Evolutionary conservation across 2,329 filamentous ascomycete species (phyloP), one percentile per base, ranked within the genome.

Genomic region (Monosporascus sp.): DNA sequence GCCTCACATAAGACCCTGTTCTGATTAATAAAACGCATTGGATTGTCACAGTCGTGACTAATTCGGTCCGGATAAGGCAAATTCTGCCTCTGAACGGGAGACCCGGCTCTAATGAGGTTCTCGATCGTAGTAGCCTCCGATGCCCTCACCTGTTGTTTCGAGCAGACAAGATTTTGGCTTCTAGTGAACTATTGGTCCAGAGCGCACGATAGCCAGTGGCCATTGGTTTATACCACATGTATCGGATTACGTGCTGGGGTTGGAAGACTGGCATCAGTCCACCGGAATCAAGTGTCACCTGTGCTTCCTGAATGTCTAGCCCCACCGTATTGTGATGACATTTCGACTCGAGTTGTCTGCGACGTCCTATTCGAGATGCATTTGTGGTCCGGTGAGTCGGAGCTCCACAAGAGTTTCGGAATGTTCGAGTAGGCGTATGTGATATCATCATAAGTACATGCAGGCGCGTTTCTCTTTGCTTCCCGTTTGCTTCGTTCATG

Each of bases 181-280:
- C 16, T 20, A 4, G 40, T 43, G 17, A 43, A 20, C 19, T 19
- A 43, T 43, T 19, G 40, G 40, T 43, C n/a, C 19, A 24, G 19
- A 24, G 17, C 20, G 40, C 5, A 16, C 19, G 8, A 20, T 14
- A 14, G 16, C 19, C 40, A 43, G 5, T 58, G 55, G 58, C 65
- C 65, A 66, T 52, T 66, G 62, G 55, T 50, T 58, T 54, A 40
- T 52, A 52, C 62, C 63, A 66, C 65, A 66, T 67, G 65, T 55
- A 59, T 50, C 55, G 55, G 52, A 58, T 55, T 43, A 2, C 19
- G 9, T 43, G 40, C 60, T 60, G 63, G 56, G 57, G 27, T 31
- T 55, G 48, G 48, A 22, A 50, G 37, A 54, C 52, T 57, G 59
- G 57, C 55, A 63, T 59, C 61, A 59, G 54, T 64, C 63, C 62